A percentile compares a stretch with the other conserved stretches of the same genome.
These are phyloP conservation scores for Kodamaea hsintzibuensis DNA, from an alignment of 805 yeast genomes.

Conservation along the genomic window DNA sequence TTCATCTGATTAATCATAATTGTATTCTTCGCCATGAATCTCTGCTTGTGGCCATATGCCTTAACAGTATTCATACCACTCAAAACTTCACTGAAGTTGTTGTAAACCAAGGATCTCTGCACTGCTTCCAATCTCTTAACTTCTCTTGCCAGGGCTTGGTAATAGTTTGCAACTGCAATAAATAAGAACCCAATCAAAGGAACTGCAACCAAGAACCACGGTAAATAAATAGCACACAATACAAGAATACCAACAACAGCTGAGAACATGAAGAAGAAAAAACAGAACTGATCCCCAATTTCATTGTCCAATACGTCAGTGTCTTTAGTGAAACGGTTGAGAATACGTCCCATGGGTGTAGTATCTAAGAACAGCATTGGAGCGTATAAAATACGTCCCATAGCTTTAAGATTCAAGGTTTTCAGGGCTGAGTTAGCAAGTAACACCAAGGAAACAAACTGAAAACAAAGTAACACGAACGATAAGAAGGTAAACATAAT, in stretches of 20 bases:
- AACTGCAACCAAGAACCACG: slow-evolving; percentile 70
- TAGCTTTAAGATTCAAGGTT: slow-evolving; percentile 59
- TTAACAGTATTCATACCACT: slow-evolving; percentile 66
- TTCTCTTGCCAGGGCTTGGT: slow-evolving; percentile 73
- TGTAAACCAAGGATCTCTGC: slow-evolving; percentile 67
- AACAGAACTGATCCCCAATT: slow-evolving; percentile 65
- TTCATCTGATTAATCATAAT: slow-evolving; percentile 57
- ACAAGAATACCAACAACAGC: slow-evolving; percentile 62
- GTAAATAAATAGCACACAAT: slow-evolving; percentile 65
- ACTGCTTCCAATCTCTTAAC: slow-evolving; percentile 74
- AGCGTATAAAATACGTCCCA: slow-evolving; percentile 62
- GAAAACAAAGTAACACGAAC: slow-evolving; percentile 41
- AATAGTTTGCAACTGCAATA: slow-evolving; percentile 49
- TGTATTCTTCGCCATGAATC: slow-evolving; percentile 51
- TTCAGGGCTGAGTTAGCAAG: slow-evolving; percentile 52
- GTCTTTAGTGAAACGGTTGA: slow-evolving; percentile 85
- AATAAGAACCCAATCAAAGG: slow-evolving; percentile 52
- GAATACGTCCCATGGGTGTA: slow-evolving; percentile 83
- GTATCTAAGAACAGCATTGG: slow-evolving; percentile 85
- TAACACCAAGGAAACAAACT: slow-evolving; percentile 45
- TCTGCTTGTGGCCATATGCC: slow-evolving; percentile 48
- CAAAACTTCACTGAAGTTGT: slow-evolving; percentile 68
- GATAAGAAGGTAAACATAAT: slow-evolving; percentile 58
- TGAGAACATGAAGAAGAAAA: slow-evolving; percentile 53
- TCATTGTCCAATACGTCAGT: slow-evolving; percentile 83